Evolutionary conservation across 345 rosid genomes (phyloP).

Genomic region (Kandelia obovata): DNA sequence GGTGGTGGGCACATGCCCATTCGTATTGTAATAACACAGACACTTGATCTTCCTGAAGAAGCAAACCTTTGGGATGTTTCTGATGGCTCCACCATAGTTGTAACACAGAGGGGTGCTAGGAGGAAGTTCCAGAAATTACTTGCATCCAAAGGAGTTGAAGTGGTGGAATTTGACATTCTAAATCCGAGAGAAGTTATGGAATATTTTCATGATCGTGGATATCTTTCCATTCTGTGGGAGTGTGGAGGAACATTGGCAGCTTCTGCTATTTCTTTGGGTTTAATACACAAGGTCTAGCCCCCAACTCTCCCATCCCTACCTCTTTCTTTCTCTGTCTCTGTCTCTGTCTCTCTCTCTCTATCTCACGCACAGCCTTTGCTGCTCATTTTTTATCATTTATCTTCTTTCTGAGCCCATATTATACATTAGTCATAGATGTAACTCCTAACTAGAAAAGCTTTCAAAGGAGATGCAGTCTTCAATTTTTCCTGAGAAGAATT

Average conservation of each 20-base stretch:
- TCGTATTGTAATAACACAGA: conserved; percentile 73
- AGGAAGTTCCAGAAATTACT: conserved; percentile 76
- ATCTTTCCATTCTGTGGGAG: conserved; percentile 93
- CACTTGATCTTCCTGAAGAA: conserved; percentile 83
- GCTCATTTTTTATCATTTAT: background rate
- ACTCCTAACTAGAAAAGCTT: too few relatives aligned
- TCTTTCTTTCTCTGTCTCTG: background rate
- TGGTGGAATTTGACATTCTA: conserved; percentile 91
- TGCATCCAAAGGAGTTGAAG: conserved; percentile 87
- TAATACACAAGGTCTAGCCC: conserved; percentile 73
- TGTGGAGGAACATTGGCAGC: conserved; percentile 93
- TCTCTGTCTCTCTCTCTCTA: background rate
- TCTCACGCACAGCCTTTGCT: background rate
- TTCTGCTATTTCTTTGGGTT: conserved; percentile 83
- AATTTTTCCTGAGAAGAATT: too few relatives aligned
- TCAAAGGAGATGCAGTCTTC: too few relatives aligned
- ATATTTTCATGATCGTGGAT: conserved; percentile 84
- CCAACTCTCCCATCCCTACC: background rate
- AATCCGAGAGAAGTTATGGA: conserved; percentile 94
- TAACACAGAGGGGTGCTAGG: conserved; percentile 90
- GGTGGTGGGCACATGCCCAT: conserved; percentile 87
- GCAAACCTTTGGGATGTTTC: conserved; percentile 88
- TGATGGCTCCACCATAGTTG: conserved; percentile 74
- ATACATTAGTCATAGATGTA: too few relatives aligned
- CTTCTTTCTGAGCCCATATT: background rate